These are phyloP conservation scores for Wickerhamiella brachini DNA, from an alignment of 805 yeast genomes.

Conservation along the genomic window DNA sequence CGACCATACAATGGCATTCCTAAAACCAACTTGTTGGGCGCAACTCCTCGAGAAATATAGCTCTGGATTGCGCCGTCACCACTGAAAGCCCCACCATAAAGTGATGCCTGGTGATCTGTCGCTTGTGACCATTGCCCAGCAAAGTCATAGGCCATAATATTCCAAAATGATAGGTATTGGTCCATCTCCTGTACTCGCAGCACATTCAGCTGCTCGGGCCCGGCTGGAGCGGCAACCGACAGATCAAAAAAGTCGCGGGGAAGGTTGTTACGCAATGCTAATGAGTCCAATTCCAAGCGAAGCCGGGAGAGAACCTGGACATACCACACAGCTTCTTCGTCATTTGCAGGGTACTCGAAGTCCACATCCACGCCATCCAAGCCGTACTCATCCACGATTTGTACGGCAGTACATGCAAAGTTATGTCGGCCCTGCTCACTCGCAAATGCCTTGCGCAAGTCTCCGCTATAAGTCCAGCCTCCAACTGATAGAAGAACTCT, in stretches of 20 bases:
- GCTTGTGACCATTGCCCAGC: constrained; percentile 59
- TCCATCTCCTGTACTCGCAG: constrained; percentile 45
- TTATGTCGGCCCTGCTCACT: constrained; percentile 27
- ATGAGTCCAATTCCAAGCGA: constrained; percentile 28
- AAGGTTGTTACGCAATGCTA: constrained; percentile 23
- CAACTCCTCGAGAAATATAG: constrained; percentile 32
- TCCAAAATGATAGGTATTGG: constrained; percentile 50
- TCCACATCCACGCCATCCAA: constrained; percentile 90
- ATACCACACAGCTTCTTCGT: constrained; percentile 33
- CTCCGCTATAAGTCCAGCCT: constrained; percentile 49
- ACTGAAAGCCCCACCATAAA: constrained; percentile 35
- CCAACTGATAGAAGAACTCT: constrained; percentile 68
- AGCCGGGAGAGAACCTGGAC: constrained; percentile 31
- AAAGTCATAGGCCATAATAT: constrained; percentile 85
- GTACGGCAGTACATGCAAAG: constrained; percentile 39
- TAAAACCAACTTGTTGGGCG: constrained; percentile 41
- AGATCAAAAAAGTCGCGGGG: constrained; percentile 31
- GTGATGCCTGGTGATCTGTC: constrained; percentile 59
- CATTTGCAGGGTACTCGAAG: constrained; percentile 73
- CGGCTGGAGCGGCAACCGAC: constrained; percentile 69
- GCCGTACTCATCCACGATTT: constrained; percentile 37
- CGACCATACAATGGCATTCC: constrained; percentile 88
- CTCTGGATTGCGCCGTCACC: constrained; percentile 35
- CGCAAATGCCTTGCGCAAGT: constrained; percentile 34
- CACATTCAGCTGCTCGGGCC: constrained; percentile 30